Evolutionary conservation across 73 alveolate species (phyloP), one percentile per base, ranked within the genome.

Genomic region (Paramecium tetraurelia): DNA sequence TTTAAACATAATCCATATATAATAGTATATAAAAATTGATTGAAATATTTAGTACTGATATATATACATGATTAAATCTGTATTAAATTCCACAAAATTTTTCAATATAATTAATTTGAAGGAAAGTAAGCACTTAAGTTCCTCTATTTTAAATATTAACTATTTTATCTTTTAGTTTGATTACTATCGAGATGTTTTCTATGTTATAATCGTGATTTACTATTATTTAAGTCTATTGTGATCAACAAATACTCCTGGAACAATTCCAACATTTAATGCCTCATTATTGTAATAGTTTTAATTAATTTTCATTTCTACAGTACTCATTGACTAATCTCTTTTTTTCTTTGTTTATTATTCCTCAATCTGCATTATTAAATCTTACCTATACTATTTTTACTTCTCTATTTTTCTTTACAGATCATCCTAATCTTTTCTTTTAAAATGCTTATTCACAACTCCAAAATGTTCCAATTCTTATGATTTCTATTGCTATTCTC

Each of bases 261-360:
- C 84, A 3, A 63, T 63, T 21, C 84, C 84, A 27, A 63, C 84
- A 63, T 63, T 63, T 63, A 63, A 10, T 63, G 35, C 53, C 21
- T 53, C 69, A 27, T 63, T 63, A 63, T 63, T 63, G 12, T 63
- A 63, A 63, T 63, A 63, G 7, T 63, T 63, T 27, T 63, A 33
- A 63, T 63, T 63, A 27, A 63, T 63, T 63, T 63, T 63, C 84
- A 63, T 63, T 27, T 63, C 84, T 9, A 31, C 46, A 12, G 46
- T 63, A 33, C 84, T 63, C 84, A 63, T 63, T 9, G 84, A 27
- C 31, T 63, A 63, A 63, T 63, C 84, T 63, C 84, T 63, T 63
- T 33, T 63, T 41, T 63, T 63, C 29, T 63, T 63, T 14, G 41
- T 31, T 63, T 63, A 33, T 63, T 63, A 27, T 33, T 63, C 84